Evolutionary conservation across 495 filamentous ascomycete species (phyloP), one percentile per base, ranked within the genome.

Genomic region (Aspergillus carlsbadensis): DNA sequence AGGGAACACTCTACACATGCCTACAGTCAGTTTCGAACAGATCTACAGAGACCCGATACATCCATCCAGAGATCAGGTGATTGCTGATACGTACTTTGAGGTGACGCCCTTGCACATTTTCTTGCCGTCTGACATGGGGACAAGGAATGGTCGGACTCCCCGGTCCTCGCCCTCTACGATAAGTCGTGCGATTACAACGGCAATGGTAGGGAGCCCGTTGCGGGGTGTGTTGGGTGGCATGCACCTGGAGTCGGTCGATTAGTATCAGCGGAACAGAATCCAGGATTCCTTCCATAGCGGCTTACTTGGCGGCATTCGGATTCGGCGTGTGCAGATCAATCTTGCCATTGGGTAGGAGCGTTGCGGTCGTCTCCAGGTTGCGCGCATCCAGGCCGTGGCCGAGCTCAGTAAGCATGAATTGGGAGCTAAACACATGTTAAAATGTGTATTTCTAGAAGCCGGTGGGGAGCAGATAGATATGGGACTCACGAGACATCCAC

Each of bases 311-410:
- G 26, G 60, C 55, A 5, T 1, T 40, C 13, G 20, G 18, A 10
- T 18, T 56, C 22, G 65, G 70, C 0, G 65, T 69, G 36, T 75
- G 61, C 6, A 75, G 60, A 0, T 67, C 62, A 60, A 76, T 72
- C 2, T 52, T 59, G 6, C 73, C 70, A 51, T 72, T 59, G 18
- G 63, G 48, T 39, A 65, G 52, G 17, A 49, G 56, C 18, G 69
- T 73, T 17, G 70, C 73, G 5, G 65, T 73, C 11, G 73, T 76
- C 58, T 74, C 70, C 11, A 76, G 50, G 20, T 70, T 70, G 5
- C 62, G 60, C 8, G 71, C 70, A 60, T 76, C 73, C 5, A 71
- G 50, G 0, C 73, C 71, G 55, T 72, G 73, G 8, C 69, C 65
- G 10, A 74, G 46, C 55, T 76, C 73, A 0, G 68, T 76, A 2